Conservation (phyloP, 257 asterid genomes). For the Lavandula angustifolia region DNA sequence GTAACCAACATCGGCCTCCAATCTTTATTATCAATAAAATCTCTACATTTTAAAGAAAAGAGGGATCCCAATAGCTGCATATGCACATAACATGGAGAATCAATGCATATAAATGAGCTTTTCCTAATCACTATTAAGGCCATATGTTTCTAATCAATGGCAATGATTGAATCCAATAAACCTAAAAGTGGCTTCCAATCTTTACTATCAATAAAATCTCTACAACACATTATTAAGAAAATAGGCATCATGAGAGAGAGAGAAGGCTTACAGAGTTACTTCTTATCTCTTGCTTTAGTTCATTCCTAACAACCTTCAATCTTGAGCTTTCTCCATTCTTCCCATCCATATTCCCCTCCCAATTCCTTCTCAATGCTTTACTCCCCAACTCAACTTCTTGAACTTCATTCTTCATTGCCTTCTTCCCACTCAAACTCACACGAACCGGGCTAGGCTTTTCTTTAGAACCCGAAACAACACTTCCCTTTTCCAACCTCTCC, state of each 20-base stretch:
- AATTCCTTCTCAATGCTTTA: slow-evolving; percentile 90
- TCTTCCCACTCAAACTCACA: slow-evolving; percentile 51
- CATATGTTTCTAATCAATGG: background rate
- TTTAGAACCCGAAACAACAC: slow-evolving; percentile 44
- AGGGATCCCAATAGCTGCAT: no score
- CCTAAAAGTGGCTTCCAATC: slow-evolving; percentile 8
- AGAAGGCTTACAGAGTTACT: slow-evolving; percentile 68
- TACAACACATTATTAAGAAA: slow-evolving; percentile 13
- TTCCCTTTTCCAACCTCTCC: slow-evolving; percentile 69
- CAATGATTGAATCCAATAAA: background rate
- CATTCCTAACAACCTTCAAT: slow-evolving; percentile 59
- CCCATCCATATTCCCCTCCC: slow-evolving; percentile 92
- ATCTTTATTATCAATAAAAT: no score
- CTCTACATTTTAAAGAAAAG: no score
- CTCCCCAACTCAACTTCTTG: slow-evolving; percentile 81
- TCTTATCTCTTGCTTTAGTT: slow-evolving; percentile 60
- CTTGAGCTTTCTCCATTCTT: slow-evolving; percentile 83
- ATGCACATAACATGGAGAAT: no score
- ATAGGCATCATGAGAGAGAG: slow-evolving; percentile 16
- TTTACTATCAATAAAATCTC: no score
- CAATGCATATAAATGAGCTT: no score
- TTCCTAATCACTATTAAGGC: background rate
- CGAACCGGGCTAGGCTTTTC: slow-evolving; percentile 59
- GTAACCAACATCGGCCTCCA: no score
- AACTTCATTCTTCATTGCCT: slow-evolving; percentile 60